A percentile compares a stretch with the other conserved stretches of the same genome.
phyloP scores from a whole-genome alignment of 805 yeast genomes.

The Spathaspora boniae region DNA sequence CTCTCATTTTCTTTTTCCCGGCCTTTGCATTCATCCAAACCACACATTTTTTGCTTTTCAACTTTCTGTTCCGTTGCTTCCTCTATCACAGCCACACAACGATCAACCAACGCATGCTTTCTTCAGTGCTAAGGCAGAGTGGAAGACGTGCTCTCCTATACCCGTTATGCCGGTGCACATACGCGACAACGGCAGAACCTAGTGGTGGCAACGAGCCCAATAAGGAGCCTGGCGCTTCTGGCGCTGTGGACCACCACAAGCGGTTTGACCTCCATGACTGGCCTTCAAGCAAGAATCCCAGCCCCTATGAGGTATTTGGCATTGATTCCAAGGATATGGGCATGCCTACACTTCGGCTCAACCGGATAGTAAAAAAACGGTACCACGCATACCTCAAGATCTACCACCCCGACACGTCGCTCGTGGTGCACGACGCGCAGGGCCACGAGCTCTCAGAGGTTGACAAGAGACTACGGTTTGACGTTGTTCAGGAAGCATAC shows the following conservation, averaged over 20 bases:
- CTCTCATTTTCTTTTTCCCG: too few relatives aligned
- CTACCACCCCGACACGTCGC: conserved; percentile 73
- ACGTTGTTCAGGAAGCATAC: conserved; percentile 33
- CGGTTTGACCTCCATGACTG: conserved; percentile 38
- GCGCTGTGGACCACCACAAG: conserved; percentile 19
- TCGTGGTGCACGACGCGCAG: conserved; percentile 13
- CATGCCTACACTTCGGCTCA: conserved; percentile 48
- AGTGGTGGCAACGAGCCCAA: too few relatives aligned
- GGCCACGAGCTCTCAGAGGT: conserved; percentile 29
- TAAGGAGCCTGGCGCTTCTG: conserved; percentile 19
- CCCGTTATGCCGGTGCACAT: too few relatives aligned
- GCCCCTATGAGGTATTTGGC: conserved; percentile 67
- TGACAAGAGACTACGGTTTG: conserved; percentile 31
- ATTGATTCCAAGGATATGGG: conserved; percentile 30
- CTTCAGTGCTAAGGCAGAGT: too few relatives aligned
- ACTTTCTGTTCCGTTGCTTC: too few relatives aligned
- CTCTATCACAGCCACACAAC: too few relatives aligned
- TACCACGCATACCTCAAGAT: conserved; percentile 52
- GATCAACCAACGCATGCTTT: too few relatives aligned
- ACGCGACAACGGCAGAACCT: too few relatives aligned
- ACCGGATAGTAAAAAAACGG: conserved; percentile 36
- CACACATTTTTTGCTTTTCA: too few relatives aligned
- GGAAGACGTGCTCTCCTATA: too few relatives aligned
- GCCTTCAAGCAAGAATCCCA: conserved; percentile 57
- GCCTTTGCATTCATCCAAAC: too few relatives aligned